Conservation (phyloP, 345 rosid genomes). For the Garcia nutans region DNA sequence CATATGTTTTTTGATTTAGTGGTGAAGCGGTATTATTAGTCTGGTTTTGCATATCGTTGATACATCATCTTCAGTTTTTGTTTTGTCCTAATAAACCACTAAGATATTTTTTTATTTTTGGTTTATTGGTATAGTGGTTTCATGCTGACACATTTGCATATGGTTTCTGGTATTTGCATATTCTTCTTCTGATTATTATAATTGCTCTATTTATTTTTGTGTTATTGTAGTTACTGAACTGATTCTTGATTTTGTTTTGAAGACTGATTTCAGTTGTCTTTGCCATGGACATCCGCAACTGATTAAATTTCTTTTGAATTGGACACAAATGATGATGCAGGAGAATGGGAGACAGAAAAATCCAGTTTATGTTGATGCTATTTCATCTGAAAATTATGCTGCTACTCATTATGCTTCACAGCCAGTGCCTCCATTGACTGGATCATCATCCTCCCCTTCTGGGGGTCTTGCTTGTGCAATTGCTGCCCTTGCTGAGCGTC, state of each 20-base stretch:
- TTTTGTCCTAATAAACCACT: no score
- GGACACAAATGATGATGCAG: slow-evolving; percentile 35
- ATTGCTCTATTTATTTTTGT: no score
- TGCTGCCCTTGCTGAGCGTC: slow-evolving; percentile 88
- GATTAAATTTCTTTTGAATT: slow-evolving; percentile 11
- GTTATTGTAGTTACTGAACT: background rate
- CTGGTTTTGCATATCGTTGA: no score
- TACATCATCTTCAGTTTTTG: no score
- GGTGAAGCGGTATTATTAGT: no score
- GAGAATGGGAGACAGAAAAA: slow-evolving; percentile 57
- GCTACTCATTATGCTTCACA: slow-evolving; percentile 42
- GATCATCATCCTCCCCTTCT: slow-evolving; percentile 74
- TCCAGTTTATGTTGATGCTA: slow-evolving; percentile 35
- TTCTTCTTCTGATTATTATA: no score
- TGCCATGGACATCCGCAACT: background rate
- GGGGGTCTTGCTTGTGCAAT: slow-evolving; percentile 82
- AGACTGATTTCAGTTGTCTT: background rate
- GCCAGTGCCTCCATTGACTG: slow-evolving; percentile 37
- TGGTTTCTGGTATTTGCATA: background rate
- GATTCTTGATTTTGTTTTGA: background rate
- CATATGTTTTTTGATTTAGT: no score
- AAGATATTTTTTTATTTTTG: no score
- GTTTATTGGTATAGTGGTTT: no score
- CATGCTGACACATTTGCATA: no score
- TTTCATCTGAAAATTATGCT: slow-evolving; percentile 51